Evolutionary conservation across 2,329 filamentous ascomycete species (phyloP).

Genomic region (Podosphaera aphanis): DNA sequence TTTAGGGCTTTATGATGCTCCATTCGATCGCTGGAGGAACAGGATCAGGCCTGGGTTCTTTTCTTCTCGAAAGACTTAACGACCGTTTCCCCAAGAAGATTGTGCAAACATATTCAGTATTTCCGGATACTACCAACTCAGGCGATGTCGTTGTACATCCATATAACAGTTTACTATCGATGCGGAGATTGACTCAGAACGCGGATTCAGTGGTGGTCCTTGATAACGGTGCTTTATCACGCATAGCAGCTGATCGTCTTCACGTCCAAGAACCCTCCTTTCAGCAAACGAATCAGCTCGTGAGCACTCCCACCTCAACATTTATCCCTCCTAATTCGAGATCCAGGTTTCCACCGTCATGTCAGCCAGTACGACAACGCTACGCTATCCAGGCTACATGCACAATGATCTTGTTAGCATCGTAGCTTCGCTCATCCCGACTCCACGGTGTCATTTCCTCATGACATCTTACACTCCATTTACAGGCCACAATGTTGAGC

Average conservation of each 20-base stretch:
- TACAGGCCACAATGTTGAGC: slow-evolving; percentile 84
- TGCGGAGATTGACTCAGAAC: slow-evolving; percentile 80
- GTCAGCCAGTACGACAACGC: slow-evolving; percentile 89
- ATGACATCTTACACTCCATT: slow-evolving; percentile 98
- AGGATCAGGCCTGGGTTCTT: slow-evolving; percentile 85
- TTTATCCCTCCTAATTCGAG: slow-evolving; percentile 3
- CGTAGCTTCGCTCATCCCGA: slow-evolving; percentile 83
- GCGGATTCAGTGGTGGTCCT: slow-evolving; percentile 94
- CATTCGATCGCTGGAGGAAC: slow-evolving; percentile 96
- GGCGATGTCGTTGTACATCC: slow-evolving; percentile 91
- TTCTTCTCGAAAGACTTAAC: slow-evolving; percentile 82
- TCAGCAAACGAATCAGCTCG: slow-evolving; percentile 90
- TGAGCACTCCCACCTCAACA: slow-evolving; percentile 16
- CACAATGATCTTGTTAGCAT: slow-evolving; percentile 98
- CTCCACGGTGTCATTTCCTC: slow-evolving; percentile 88
- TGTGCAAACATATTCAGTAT: slow-evolving; percentile 97
- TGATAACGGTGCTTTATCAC: slow-evolving; percentile 80
- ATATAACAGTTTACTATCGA: slow-evolving; percentile 86
- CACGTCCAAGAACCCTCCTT: slow-evolving; percentile 93
- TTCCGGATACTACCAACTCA: slow-evolving; percentile 72
- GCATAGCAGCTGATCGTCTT: slow-evolving; percentile 81
- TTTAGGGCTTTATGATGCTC: slow-evolving; percentile 83
- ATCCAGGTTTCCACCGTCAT: slow-evolving; percentile 82
- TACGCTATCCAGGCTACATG: slow-evolving; percentile 97
- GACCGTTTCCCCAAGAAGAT: slow-evolving; percentile 97